These are phyloP conservation scores for Arabidopsis hybrid DNA, from an alignment of 441 rosid genomes.

Conservation along the genomic window DNA sequence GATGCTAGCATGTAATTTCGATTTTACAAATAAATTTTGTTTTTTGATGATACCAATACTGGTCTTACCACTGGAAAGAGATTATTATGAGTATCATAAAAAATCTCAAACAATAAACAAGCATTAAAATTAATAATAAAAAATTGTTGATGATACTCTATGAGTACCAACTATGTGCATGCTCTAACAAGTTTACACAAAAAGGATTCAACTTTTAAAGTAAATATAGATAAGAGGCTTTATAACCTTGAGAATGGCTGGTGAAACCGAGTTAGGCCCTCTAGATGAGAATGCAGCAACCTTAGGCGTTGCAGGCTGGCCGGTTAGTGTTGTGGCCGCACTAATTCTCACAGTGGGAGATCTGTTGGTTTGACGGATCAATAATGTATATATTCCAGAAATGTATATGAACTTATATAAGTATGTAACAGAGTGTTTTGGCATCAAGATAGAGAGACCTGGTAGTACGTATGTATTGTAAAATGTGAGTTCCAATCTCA, in stretches of 20 bases:
- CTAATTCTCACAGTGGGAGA: slow-evolving; percentile 35
- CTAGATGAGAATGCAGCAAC: slow-evolving; percentile 36
- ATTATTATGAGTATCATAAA: too few relatives aligned
- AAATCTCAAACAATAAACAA: too few relatives aligned
- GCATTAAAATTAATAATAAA: too few relatives aligned
- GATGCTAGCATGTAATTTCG: too few relatives aligned
- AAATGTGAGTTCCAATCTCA: slow-evolving; percentile 39
- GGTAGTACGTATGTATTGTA: slow-evolving; percentile 38
- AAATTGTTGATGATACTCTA: too few relatives aligned
- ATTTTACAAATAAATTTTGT: too few relatives aligned
- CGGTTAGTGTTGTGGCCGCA: slow-evolving; percentile 5
- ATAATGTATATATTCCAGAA: not conserved
- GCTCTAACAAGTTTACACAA: too few relatives aligned
- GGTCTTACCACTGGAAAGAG: too few relatives aligned
- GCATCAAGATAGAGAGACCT: slow-evolving; percentile 12
- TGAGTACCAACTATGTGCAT: too few relatives aligned
- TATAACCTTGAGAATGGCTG: slow-evolving; percentile 41
- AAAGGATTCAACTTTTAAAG: not conserved
- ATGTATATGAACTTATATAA: not conserved
- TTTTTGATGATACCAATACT: too few relatives aligned
- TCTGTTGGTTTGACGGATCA: slow-evolving; percentile 27
- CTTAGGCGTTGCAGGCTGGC: slow-evolving; percentile 22
- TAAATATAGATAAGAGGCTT: slow-evolving; percentile 1
- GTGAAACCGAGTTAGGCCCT: slow-evolving; percentile 40
- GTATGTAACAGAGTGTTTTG: not conserved